phyloP scores from a whole-genome alignment of 306 rosid species.

The Echinosophora koreensis region DNA sequence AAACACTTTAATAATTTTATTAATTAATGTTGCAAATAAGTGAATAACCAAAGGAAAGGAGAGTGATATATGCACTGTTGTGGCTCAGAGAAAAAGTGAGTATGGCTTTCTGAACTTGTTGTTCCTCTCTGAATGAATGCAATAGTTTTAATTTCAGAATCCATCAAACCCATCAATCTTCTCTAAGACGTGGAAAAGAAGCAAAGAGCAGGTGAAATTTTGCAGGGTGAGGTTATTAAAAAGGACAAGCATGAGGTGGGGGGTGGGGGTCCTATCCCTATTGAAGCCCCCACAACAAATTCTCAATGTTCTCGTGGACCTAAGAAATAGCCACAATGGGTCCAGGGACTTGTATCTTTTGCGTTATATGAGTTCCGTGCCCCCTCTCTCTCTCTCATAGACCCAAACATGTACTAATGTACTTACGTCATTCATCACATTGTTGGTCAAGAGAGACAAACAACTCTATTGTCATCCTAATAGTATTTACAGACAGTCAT shows the following conservation, averaged over 20 bases:
- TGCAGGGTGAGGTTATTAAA: constrained; percentile 53
- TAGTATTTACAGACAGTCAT: constrained; percentile 53
- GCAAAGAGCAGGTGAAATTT: constrained; percentile 64
- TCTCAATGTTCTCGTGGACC: constrained; percentile 56
- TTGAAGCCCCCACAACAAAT: constrained; percentile 58
- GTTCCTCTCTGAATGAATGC: constrained; percentile 51
- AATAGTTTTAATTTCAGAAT: constrained; percentile 61
- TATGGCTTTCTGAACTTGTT: constrained; percentile 53
- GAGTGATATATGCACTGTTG: constrained; percentile 45
- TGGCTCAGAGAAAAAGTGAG: constrained; percentile 54
- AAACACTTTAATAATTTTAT: background rate
- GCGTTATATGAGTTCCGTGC: constrained; percentile 44
- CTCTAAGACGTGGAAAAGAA: constrained; percentile 76
- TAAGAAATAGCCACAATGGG: constrained; percentile 44
- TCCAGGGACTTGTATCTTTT: constrained; percentile 52
- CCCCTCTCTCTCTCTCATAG: constrained; percentile 36
- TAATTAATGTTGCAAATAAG: constrained; percentile 10
- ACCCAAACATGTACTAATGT: constrained; percentile 49
- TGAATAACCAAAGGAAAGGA: constrained; percentile 29
- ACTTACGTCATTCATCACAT: constrained; percentile 46
- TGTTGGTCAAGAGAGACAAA: constrained; percentile 53
- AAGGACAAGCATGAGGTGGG: constrained; percentile 72
- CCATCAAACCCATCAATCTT: constrained; percentile 77
- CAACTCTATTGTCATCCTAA: constrained; percentile 46
- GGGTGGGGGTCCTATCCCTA: constrained; percentile 60